Conservation (phyloP, 1,284 basidiomycete genomes). For the Fereydounia khargensis region DNA sequence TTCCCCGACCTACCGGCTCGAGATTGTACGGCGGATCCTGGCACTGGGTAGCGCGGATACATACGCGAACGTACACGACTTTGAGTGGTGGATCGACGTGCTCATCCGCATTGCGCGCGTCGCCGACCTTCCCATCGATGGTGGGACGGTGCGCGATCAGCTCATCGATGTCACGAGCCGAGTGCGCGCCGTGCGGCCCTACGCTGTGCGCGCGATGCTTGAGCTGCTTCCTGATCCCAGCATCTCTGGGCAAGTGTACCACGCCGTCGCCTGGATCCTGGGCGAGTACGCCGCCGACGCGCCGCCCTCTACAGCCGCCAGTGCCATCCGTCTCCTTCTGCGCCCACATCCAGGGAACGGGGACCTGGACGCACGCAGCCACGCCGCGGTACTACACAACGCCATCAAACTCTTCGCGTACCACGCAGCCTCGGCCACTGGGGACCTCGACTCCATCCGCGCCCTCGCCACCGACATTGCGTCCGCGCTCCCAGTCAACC, state of each 20-base stretch:
- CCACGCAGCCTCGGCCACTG: constrained; percentile 74
- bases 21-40: constrained; percentile 77
- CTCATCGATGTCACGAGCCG: constrained; percentile 82
- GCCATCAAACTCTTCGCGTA: constrained; percentile 80
- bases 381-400: constrained; percentile 69
- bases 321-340: constrained; percentile 63
- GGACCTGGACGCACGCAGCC: constrained; percentile 10
- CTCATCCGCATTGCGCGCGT: constrained; percentile 72
- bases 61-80: constrained; percentile 84
- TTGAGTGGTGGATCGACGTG: constrained; percentile 91
- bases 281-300: constrained; percentile 74
- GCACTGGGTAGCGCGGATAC: constrained; percentile 75
- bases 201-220: constrained; percentile 77
- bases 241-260: constrained; percentile 67
- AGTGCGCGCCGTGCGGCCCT: constrained; percentile 72
- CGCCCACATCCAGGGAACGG: constrained; percentile 17
- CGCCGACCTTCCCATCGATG: constrained; percentile 63
- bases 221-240: constrained; percentile 69
- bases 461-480: constrained; percentile 66
- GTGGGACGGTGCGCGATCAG: constrained; percentile 71
- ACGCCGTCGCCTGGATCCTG: constrained; percentile 91
- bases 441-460: constrained; percentile 66
- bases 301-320: constrained; percentile 31
- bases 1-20: constrained; percentile 74
- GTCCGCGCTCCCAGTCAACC: constrained; percentile 63